Conservation (phyloP, 805 yeast genomes). For the Myxozyma melibiosi region DNA sequence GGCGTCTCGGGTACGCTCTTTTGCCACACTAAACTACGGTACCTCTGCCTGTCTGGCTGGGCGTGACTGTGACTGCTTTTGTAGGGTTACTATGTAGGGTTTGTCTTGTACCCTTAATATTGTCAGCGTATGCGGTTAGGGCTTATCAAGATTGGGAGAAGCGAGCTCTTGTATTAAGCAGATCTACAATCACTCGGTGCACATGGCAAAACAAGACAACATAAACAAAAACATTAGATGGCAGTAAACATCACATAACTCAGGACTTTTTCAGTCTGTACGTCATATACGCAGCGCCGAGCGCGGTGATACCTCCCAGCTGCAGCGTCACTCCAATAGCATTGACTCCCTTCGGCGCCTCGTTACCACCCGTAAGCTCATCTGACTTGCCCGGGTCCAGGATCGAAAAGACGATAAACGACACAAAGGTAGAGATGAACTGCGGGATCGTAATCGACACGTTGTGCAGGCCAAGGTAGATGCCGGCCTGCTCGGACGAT, state of each 20-base stretch:
- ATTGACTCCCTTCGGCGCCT: slow-evolving; percentile 38
- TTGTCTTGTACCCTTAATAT: too few species aligned
- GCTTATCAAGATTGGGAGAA: too few species aligned
- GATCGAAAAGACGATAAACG: slow-evolving; percentile 43
- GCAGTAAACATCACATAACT: not conserved
- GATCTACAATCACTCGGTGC: too few species aligned
- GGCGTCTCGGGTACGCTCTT: slow-evolving; percentile 9
- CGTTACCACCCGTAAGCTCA: slow-evolving; percentile 35
- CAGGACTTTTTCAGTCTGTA: slow-evolving; percentile 15
- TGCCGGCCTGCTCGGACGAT: slow-evolving; percentile 41
- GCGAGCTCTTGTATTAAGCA: too few species aligned
- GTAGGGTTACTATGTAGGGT: slow-evolving; percentile 4
- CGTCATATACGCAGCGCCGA: slow-evolving; percentile 42
- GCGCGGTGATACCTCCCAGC: slow-evolving; percentile 43
- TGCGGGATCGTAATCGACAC: slow-evolving; percentile 47
- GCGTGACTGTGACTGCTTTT: slow-evolving; percentile 9
- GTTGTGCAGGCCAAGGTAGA: slow-evolving; percentile 46
- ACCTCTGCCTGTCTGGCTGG: not conserved
- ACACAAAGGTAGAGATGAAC: slow-evolving; percentile 45
- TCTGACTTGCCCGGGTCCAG: slow-evolving; percentile 32
- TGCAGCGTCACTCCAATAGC: slow-evolving; percentile 45
- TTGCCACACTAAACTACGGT: not conserved
- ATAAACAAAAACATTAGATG: not conserved
- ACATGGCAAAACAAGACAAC: not conserved
- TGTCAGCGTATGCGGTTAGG: too few species aligned